Evolutionary conservation across 2,329 filamentous ascomycete species (phyloP).

Genomic region (Phialocephala sp.): DNA sequence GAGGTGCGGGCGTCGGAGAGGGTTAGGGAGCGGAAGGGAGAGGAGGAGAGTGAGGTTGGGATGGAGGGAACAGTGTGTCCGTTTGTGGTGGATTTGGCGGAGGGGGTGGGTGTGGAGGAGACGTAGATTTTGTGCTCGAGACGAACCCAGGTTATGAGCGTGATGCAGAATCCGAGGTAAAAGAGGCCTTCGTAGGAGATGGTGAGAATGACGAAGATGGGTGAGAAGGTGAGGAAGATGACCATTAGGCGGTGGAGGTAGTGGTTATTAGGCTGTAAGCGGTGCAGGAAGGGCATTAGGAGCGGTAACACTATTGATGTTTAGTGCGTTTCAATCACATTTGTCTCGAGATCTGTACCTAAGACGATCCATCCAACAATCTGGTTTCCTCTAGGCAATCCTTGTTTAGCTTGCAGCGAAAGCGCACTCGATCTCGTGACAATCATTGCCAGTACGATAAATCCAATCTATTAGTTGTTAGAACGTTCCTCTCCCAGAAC

Average conservation of each 20-base stretch:
- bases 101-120: constrained; percentile 44
- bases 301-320: constrained; percentile 68
- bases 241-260: constrained; percentile 89
- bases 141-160: constrained; percentile 87
- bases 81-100: constrained; percentile 26
- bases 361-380: constrained; percentile 83
- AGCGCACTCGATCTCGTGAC: constrained; percentile 87
- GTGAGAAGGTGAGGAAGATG: constrained; percentile 91
- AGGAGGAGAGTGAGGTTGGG: constrained; percentile 37
- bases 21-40: constrained; percentile 65
- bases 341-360: constrained; percentile 53
- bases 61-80: constrained; percentile 25
- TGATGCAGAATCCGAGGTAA: constrained; percentile 86
- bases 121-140: constrained; percentile 80
- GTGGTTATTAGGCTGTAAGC: constrained; percentile 79
- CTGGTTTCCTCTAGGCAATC: constrained; percentile 87
- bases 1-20: constrained; percentile 87
- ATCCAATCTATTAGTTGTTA: constrained; percentile 62
- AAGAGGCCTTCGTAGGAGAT: constrained; percentile 98
- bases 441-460: constrained; percentile 80
- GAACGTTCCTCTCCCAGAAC: neutral
- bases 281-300: constrained; percentile 80
- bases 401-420: constrained; percentile 83
- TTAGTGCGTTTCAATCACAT: constrained; percentile 11
- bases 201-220: constrained; percentile 92